Base-by-base conservation (phyloP, 148 eudicot genomes). In the Dysphania ambrosioides region DNA sequence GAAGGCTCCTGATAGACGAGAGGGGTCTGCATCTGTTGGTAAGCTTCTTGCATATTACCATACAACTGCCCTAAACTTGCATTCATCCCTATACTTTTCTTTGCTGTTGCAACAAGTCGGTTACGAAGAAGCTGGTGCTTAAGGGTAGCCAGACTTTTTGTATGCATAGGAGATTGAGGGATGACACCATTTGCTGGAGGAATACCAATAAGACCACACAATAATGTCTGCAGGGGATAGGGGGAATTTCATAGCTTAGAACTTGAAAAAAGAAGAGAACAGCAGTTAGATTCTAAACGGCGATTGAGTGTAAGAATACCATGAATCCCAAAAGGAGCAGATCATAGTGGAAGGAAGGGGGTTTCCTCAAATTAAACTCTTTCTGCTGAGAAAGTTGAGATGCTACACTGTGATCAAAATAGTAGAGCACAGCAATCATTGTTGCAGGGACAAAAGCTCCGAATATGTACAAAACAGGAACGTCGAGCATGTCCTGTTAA, bases 111-210 rank as follows among this genome's bases (percentile, higher is more conserved):
- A 38, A 93, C 98, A 30, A 93, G 85, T 59, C 88, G 82, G 73
- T 93, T 90, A 42, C 97, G 79, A 15, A 93, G 92, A 78, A 93
- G 87, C 98, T 93, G 96, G 78, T 93, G 97, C 76, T 93, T 93
- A 44, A 93, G 96, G 66, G 97, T 92, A 16, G 96, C 97, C 59
- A 92, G 82, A 80, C 97, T 88, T 84, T 92, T 92, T 47, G 97
- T 93, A 78, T 93, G 97, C 97, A 93, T 93, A 61, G 97, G 97
- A 70, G 97, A 93, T 70, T 93, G 97, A 1, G 97, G 97, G 60
- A 93, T 93, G 61, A 93, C 97, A 68, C 97, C 97, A 63, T 93
- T 93, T 71, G 97, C 79, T 10, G 97, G 97, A 74, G 97, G 97
- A 49, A 93, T 87, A 11, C 97, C 97, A 19, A 93, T 15, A 53